These are phyloP conservation scores for Haplosporangium sp. DNA, from an alignment of 371 early-diverging fungal genomes.

Conservation along the genomic window DNA sequence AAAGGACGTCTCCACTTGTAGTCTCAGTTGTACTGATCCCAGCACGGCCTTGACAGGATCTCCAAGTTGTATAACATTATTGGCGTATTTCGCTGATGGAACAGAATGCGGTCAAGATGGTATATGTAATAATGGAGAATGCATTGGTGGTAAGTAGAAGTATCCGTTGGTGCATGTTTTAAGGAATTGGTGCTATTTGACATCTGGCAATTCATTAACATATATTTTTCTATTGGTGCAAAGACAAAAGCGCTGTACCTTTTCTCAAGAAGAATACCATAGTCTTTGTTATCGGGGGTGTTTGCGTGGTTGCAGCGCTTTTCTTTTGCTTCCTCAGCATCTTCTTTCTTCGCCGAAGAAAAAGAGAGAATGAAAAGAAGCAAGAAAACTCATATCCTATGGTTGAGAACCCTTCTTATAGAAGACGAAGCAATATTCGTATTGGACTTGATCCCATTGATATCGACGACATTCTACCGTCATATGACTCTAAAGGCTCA, in stretches of 20 bases:
- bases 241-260: constrained; percentile 19
- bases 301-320: constrained; percentile 8
- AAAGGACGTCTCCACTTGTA: constrained; percentile 61
- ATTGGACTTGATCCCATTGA: constrained; percentile 44
- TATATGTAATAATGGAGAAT: constrained; percentile 63
- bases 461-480: constrained; percentile 11
- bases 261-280: constrained; percentile 30
- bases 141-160: constrained; percentile 56
- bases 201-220: neutral
- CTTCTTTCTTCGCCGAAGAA: constrained; percentile 22
- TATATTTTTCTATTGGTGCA: neutral
- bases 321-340: constrained; percentile 29
- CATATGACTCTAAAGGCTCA: constrained; percentile 14
- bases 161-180: too few relatives aligned
- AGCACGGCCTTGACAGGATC: neutral
- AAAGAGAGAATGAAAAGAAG: constrained; percentile 17
- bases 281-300: constrained; percentile 22
- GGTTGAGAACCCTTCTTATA: constrained; percentile 22
- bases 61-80: constrained; percentile 70
- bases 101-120: constrained; percentile 87
- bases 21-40: constrained; percentile 24
- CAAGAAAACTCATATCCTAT: constrained; percentile 34
- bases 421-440: constrained; percentile 31
- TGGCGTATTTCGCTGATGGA: constrained; percentile 87
- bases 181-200: too few relatives aligned